Evolutionary conservation across 805 yeast genomes (phyloP), one percentile per base, ranked within the genome.

Genomic region (Pichia insulana): DNA sequence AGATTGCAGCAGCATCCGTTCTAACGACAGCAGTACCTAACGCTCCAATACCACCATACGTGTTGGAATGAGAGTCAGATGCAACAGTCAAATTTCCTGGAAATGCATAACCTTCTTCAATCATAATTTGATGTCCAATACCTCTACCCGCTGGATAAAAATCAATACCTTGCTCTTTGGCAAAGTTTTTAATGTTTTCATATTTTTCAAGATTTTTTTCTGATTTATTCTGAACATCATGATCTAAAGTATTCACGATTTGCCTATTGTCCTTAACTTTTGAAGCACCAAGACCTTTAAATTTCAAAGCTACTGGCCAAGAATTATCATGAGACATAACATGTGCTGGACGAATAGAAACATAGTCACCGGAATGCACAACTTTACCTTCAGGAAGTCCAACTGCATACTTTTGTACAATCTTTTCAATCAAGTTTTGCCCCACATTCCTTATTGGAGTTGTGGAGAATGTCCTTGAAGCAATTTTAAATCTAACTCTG

Each of bases 261-360:
- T 92, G 99, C 47, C 86, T 73, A 58, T 85, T 83, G 58, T 92
- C 83, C 52, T 80, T 76, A 45, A 92, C 85, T 47, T 76, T 70
- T 17, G 76, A 76, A 30, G 97, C 97, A 1, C 98, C 98, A 30
- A 92, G 72, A 6, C 95, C 95, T 80, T 76, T 86, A 68, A 92
- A 92, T 67, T 92, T 92, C 58, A 90, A 72, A 1, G 98, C 98
- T 15, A 92, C 97, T 1, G 99, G 99, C 98, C 99, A 94, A 35
- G 97, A 82, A 65, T 92, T 92, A 64, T 92, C 99, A 63, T 92
- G 99, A 13, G 97, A 87, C 99, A 92, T 92, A 63, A 97, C 94
- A 67, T 92, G 95, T 3, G 95, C 90, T 3, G 99, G 99, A 55
- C 70, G 74, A 58, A 92, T 90, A 2, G 96, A 78, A 40, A 94